Base-by-base conservation (phyloP, 768 basidiomycete species). In the Glaciozyma antarctica region DNA sequence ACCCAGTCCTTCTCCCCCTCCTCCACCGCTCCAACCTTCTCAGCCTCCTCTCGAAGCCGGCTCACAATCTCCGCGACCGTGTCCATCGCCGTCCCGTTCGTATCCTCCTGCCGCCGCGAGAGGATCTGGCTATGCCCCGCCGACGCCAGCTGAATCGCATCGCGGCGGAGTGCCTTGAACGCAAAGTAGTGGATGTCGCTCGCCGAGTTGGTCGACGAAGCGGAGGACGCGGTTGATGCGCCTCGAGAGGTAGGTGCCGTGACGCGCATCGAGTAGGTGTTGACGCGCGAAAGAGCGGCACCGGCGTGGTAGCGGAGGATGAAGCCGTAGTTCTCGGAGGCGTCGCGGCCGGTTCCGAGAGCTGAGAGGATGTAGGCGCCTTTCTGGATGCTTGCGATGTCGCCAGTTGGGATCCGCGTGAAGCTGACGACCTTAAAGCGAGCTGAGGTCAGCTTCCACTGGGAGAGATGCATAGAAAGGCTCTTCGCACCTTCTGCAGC, bases 351-450 rank as follows among this genome's bases (percentile, higher is more conserved):
- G 0, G 89, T 85, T 75, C 97, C 90, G 3, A 98, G 80, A 3
- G 93, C 86, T 2, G 93, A 95, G 49, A 97, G 78, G 65, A 98
- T 97, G 75, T 98, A 99, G 53, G 89, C 85, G 86, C 91, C 94
- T 82, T 88, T 89, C 59, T 82, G 83, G 24, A 99, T 85, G 26
- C 80, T 78, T 34, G 82, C 78, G 71, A 98, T 85, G 73, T 88
- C 87, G 55, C 83, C 83, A 48, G 95, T 82, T 3, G 92, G 93
- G 57, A 98, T 84, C 49, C 93, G 85, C 71, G 86, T 92, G 78
- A 88, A 94, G 65, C 86, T 78, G 75, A 88, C 87, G 58, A 97
- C 90, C 76, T 97, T 92, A 75, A 32, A 89, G 43, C 19, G 21
- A 52, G 17, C 26, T 17, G 60, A 24, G 19, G 38, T 65, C 44